Evolutionary conservation across 2,329 filamentous ascomycete species (phyloP), one percentile per base, ranked within the genome.

Genomic region (Alternaria gaisen): DNA sequence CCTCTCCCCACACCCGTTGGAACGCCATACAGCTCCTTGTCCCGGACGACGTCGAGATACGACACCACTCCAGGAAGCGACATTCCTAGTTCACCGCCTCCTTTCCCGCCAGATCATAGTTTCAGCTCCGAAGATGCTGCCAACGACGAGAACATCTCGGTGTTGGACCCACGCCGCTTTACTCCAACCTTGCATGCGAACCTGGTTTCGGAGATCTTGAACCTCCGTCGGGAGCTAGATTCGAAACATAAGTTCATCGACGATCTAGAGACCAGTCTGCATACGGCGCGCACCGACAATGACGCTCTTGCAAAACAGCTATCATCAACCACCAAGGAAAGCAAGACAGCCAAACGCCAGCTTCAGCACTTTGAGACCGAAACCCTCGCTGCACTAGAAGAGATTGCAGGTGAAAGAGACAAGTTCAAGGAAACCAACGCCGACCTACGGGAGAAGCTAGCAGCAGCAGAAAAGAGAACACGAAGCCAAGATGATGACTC

Each of bases 151-250:
- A 87, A 82, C 44, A 88, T 93, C 34, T 88, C 87, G 3, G 88
- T 93, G 22, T 83, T 97, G 30, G 95, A 99, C 74, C 93, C 95
- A 3, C 88, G 94, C 56, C 88, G 95, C 38, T 97, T 99, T 74
- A 99, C 95, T 0, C 95, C 95, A 1, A 98, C 94, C 0, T 82
- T 99, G 11, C 95, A 98, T 77, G 95, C 95, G 9, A 97, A 92
- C 51, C 83, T 99, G 7, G 94, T 99, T 1, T 94, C 94, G 0
- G 95, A 99, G 78, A 99, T 99, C 64, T 83, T 99, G 40, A 88
- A 89, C 2, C 81, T 99, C 51, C 88, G 94, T 22, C 86, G 95
- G 59, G 95, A 99, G 66, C 88, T 98, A 64, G 95, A 99, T 74
- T 92, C 91, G 42, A 97, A 97, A 80, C 87, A 90, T 44, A 92